These are phyloP conservation scores for slime mould (Dictyostelium discoideum) DNA, from an alignment of 78 protist species.

Conservation along the genomic window dicty_2.7 NC_007089.4:3780501-3781000, in stretches of 20 bases:
- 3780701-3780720: conserved; percentile 53
- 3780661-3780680: no score
- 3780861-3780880: conserved; percentile 73
- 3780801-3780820: conserved; percentile 97
- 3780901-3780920: conserved; percentile 96
- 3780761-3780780: conserved; percentile 96
- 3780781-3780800: conserved; percentile 98
- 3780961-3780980: conserved; percentile 61
- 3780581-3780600: conserved; percentile 86
- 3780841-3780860: conserved; percentile 85
- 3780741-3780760: conserved; percentile 95
- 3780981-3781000: conserved; percentile 65
- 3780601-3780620: background rate
- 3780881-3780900: conserved; percentile 94
- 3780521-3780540: conserved; percentile 92
- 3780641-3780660: no score
- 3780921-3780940: conserved; percentile 94
- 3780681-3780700: background rate
- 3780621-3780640: no score
- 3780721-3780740: conserved; percentile 94
- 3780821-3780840: conserved; percentile 97
- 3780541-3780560: conserved; percentile 93
- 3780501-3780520: conserved; percentile 98
- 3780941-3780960: conserved; percentile 86
- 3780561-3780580: conserved; percentile 95